Conservation (phyloP, 495 filamentous ascomycete genomes). For the Lasiosphaeria hispida region DNA sequence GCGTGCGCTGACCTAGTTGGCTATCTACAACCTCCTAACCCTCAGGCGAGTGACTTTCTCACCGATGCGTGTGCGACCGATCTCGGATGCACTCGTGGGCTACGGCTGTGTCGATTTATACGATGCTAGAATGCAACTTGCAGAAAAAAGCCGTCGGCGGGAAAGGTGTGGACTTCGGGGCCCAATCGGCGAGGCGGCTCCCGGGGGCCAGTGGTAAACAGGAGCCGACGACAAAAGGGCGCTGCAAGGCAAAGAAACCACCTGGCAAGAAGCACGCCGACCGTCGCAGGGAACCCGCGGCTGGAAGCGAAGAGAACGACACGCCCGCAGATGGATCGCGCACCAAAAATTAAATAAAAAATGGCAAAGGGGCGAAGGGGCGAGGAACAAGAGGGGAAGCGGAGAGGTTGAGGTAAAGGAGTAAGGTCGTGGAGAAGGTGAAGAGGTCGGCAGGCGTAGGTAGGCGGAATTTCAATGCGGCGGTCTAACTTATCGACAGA, state of each 20-base stretch:
- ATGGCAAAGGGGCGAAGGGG: neutral
- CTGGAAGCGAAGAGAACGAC: slow-evolving; percentile 4
- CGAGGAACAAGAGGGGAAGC: neutral
- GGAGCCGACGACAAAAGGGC: neutral
- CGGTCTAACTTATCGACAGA: slow-evolving; percentile 19
- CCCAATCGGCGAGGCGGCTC: neutral
- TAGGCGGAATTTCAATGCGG: slow-evolving; percentile 17
- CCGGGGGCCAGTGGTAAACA: neutral
- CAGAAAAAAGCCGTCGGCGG: slow-evolving; percentile 1
- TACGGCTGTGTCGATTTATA: neutral
- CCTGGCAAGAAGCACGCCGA: neutral
- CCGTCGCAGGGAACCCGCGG: neutral
- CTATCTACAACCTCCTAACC: neutral
- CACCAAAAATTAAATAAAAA: neutral
- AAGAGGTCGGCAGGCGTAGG: neutral
- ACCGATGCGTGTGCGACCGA: neutral
- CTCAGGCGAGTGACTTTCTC: neutral
- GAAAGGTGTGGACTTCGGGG: neutral
- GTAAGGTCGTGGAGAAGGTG: slow-evolving; percentile 7
- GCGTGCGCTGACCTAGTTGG: neutral
- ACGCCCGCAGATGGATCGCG: neutral
- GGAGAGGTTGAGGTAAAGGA: neutral
- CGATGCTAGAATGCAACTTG: neutral
- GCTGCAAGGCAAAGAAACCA: neutral
- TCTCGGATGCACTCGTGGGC: neutral